Evolutionary conservation across 208 protist genomes (phyloP).

Genomic region (Leishmania tropica): DNA sequence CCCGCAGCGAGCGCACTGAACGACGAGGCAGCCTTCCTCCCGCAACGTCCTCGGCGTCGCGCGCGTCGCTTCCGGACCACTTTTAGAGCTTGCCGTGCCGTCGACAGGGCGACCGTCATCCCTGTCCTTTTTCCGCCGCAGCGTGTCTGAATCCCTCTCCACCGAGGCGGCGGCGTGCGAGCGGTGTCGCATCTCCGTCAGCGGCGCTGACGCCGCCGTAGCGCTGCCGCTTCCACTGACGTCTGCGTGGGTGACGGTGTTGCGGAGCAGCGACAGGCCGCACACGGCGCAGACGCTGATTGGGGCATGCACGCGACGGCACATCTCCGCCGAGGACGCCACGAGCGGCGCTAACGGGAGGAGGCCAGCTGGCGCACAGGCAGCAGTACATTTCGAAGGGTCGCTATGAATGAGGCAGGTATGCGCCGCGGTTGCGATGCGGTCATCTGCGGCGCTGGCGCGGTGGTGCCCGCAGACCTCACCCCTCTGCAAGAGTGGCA

Average conservation of each 20-base stretch:
- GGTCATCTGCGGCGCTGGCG: neutral
- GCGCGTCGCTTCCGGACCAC: neutral
- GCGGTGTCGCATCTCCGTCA: slow-evolving; percentile 1
- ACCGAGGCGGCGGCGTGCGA: neutral
- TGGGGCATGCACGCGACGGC: slow-evolving; percentile 36
- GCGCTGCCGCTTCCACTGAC: neutral
- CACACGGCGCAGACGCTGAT: slow-evolving; percentile 70
- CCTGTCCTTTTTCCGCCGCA: neutral
- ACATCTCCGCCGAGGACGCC: slow-evolving; percentile 5
- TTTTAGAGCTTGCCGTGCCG: neutral
- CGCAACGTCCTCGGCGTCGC: slow-evolving; percentile 3
- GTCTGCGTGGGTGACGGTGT: slow-evolving; percentile 17
- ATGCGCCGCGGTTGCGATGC: neutral
- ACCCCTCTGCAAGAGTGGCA: slow-evolving; percentile 16
- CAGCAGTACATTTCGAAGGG: neutral
- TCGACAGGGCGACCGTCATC: neutral
- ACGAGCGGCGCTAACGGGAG: neutral
- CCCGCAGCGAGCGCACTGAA: slow-evolving; percentile 75
- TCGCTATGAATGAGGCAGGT: neutral
- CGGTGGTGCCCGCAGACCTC: neutral
- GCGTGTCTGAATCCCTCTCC: slow-evolving; percentile 1
- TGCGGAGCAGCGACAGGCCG: slow-evolving; percentile 49
- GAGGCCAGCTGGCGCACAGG: neutral
- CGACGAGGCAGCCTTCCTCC: slow-evolving; percentile 56
- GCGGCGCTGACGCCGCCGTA: neutral